Base-by-base conservation (phyloP, 164 flowering plant genomes). In the Euptelea pleiosperma region DNA sequence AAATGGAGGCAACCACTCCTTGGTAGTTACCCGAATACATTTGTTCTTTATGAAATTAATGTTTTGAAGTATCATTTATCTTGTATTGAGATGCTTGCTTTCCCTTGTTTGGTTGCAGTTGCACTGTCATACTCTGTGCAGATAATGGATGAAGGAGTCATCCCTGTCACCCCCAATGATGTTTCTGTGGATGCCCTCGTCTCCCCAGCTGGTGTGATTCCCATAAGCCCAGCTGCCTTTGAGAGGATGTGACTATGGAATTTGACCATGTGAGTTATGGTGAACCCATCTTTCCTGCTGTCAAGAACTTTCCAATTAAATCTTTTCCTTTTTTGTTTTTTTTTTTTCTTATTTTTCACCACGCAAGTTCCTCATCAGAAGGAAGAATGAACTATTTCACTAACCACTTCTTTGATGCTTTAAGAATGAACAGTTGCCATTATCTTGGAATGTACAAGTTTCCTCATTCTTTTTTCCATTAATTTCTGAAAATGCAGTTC, bases 1-100 rank as follows among this genome's bases (percentile, higher is more conserved):
- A 73, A 77, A 14, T 91, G 99, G 98, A 82, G 77, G 80, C 84
- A 65, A 39, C 96, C 99, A 3, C 83, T 94, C 43, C 68, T 87
- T 33, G 96, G 99, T 94, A 79, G 6, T 34, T 48, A 19, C 25
- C 31, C 2, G 3, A 26, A 29, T n/a, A 24, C 16, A 4, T 31
- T 54, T 18, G 9, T 34, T 36, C 57, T 37, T 45, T 21, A 41
- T n/a, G n/a, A n/a, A n/a, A n/a, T n/a, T n/a, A n/a, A n/a, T n/a
- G n/a, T n/a, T n/a, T n/a, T n/a, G n/a, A n/a, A n/a, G n/a, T n/a
- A n/a, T n/a, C n/a, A 2, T 18, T 11, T 16, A 10, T 16, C 31
- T 45, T 22, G 21, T 40, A 10, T 8, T 28, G 22, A n/a, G n/a
- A 39, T 31, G 21, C 22, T 42, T 53, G 40, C 3, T 34, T 56